Conservation (phyloP, 352 stramenopile species). For the Pythium monospermum region DNA sequence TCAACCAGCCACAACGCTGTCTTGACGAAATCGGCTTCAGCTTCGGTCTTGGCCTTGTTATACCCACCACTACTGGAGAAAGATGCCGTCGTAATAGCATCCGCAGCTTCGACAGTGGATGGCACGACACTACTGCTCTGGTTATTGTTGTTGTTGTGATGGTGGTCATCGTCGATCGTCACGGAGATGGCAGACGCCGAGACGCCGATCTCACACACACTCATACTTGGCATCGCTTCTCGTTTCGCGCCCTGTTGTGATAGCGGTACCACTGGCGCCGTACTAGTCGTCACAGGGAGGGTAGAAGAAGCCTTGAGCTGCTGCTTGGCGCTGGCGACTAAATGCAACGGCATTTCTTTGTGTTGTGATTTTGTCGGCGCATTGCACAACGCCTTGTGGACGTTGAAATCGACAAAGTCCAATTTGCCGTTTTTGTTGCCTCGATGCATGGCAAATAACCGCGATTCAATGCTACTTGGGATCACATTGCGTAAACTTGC, state of each 20-base stretch:
- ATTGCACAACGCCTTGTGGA: constrained; percentile 45
- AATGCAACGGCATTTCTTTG: constrained; percentile 62
- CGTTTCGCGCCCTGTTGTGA: no score
- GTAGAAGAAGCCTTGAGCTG: no score
- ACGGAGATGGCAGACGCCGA: constrained; percentile 32
- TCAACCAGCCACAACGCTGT: constrained; percentile 48
- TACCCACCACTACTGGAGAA: no score
- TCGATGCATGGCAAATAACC: constrained; percentile 77
- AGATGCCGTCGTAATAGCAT: background rate
- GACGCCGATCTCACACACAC: constrained; percentile 27
- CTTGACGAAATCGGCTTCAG: constrained; percentile 30
- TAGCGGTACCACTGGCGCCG: no score
- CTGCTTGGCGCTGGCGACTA: constrained; percentile 34
- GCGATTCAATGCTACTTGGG: constrained; percentile 65
- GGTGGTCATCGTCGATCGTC: constrained; percentile 23
- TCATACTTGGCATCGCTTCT: no score
- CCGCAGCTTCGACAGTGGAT: constrained; percentile 6
- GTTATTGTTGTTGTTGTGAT: constrained; percentile 23
- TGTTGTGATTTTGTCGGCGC: constrained; percentile 17
- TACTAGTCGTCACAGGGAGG: background rate
- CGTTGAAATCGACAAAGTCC: constrained; percentile 60
- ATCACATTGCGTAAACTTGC: constrained; percentile 73
- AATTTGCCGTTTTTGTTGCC: constrained; percentile 44
- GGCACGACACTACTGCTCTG: constrained; percentile 12
- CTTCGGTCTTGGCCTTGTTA: constrained; percentile 13